Conservation (phyloP, 192 early-diverging fungal species). For the Linnemannia hyalina region DNA sequence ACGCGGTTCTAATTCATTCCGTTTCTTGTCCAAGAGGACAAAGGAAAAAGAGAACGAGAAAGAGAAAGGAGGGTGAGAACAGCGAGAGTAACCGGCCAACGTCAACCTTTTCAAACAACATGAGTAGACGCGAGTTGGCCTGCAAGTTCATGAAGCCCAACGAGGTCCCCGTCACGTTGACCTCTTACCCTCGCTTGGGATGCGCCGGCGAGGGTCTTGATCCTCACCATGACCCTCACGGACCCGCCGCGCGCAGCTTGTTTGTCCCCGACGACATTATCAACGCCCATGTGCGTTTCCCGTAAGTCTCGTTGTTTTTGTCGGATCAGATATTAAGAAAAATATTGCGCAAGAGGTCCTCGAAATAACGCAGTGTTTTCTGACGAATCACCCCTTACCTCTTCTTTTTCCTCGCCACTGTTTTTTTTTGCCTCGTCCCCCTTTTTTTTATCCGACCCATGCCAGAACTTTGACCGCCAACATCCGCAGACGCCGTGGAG, state of each 20-base stretch:
- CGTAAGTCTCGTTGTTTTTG: slow-evolving; percentile 57
- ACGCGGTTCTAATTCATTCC: not conserved
- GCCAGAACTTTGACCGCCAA: slow-evolving; percentile 89
- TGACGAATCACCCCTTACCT: not conserved
- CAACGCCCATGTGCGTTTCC: slow-evolving; percentile 94
- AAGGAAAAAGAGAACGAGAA: no score
- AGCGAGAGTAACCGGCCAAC: no score
- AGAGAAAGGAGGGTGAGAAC: no score
- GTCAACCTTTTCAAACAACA: slow-evolving; percentile 15
- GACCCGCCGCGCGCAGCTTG: slow-evolving; percentile 81
- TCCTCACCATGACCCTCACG: slow-evolving; percentile 77
- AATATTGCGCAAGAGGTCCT: not conserved
- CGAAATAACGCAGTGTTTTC: slow-evolving; percentile 1
- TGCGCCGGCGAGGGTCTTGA: slow-evolving; percentile 78
- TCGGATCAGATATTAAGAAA: not conserved
- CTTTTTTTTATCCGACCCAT: not conserved
- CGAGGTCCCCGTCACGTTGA: slow-evolving; percentile 85
- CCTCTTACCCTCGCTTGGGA: slow-evolving; percentile 94
- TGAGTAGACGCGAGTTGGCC: slow-evolving; percentile 76
- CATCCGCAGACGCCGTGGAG: slow-evolving; percentile 91
- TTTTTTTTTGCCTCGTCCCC: not conserved
- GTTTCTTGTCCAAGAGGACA: no score
- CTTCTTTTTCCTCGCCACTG: not conserved
- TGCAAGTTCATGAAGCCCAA: slow-evolving; percentile 70
- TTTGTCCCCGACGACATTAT: slow-evolving; percentile 96